Evolutionary conservation across 2,329 filamentous ascomycete species (phyloP), one percentile per base, ranked within the genome.

Genomic region (Calonectria crousiana): DNA sequence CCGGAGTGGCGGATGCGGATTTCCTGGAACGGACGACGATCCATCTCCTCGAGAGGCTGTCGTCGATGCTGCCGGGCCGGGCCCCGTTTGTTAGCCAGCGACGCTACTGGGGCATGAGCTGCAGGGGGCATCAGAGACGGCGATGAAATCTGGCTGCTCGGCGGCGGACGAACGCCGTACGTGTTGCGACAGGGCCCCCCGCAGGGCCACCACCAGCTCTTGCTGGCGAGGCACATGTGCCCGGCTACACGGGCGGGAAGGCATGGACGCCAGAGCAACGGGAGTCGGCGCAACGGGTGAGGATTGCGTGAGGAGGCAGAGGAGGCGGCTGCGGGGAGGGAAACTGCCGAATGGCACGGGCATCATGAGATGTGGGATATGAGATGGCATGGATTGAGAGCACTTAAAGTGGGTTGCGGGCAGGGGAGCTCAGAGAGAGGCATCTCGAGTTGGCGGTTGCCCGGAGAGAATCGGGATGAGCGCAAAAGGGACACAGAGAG

Each of bases 381-480:
- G 56, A 66, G 23, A 72, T 67, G 69, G 62, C 62, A 67, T 58
- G 52, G 53, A 53, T 52, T 34, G 34, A 49, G 49, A 20, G 20
- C 28, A 65, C 44, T 44, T 52, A 69, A 66, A 60, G 71, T 66
- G 71, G 71, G 51, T 4, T 51, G 32, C 23, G 36, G 36, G 51
- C 30, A 58, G 62, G 70, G 64, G 56, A 67, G 51, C 51, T 68
- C 6, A 44, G 44, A 56, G 34, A 28, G 49, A 64, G 52, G 44
- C 44, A 64, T 53, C 44, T 64, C n/a, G 30, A 69, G 66, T 20
- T 69, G 49, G 72, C 62, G 69, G 70, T 73, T 78, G 32, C n/a
- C 66, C 78, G 79, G 79, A 73, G 77, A 76, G 75, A 79, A 73
- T 78, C 79, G 79, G 79, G 71, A 74, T 65, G 73, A 38, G 58